Base-by-base conservation (phyloP, 2,329 filamentous ascomycete genomes). In the Aureobasidium sp. region DNA sequence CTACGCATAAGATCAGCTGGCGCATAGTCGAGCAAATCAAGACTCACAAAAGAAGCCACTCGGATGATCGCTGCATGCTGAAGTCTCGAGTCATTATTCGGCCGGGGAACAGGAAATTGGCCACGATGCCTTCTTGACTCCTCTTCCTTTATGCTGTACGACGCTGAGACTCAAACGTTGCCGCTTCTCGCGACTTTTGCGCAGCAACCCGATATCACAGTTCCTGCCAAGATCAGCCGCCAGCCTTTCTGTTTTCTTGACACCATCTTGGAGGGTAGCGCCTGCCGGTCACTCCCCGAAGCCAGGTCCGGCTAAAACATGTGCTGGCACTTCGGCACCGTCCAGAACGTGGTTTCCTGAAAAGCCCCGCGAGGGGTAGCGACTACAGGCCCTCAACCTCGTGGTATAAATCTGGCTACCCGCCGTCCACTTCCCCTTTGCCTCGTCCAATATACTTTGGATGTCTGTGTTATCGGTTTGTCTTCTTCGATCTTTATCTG, bases 1-100 rank as follows among this genome's bases (percentile, higher is more conserved):
- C 45, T 39, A 42, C 57, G 57, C 57, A 59, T 49, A 16, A 16
- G 57, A 59, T 59, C 57, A 59, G 57, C 44, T 59, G 57, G 57
- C 57, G 57, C 36, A 47, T 49, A 50, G 25, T 30, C 27, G 29
- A 41, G 30, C 57, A 59, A 59, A 59, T 59, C 57, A 59, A 27
- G 16, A 37, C 5, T 11, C 25, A 16, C 25, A 27, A 14, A 16
- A 39, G 21, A 16, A 59, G 57, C 57, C 57, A 59, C 57, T 59
- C 57, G 57, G 44, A 59, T 59, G 57, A 59, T 59, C 57, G 57
- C 57, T 59, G 57, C 57, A 49, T 50, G 45, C 3, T 34, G 42
- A 13, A 36, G 30, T 50, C 57, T 59, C 45, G 45, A 59, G 45
- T 50, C 57, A 44, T 59, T 34, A 50, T 59, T 59, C 36, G 57